Base-by-base conservation (phyloP, 768 basidiomycete species). In the Cubamyces lactineus region DNA sequence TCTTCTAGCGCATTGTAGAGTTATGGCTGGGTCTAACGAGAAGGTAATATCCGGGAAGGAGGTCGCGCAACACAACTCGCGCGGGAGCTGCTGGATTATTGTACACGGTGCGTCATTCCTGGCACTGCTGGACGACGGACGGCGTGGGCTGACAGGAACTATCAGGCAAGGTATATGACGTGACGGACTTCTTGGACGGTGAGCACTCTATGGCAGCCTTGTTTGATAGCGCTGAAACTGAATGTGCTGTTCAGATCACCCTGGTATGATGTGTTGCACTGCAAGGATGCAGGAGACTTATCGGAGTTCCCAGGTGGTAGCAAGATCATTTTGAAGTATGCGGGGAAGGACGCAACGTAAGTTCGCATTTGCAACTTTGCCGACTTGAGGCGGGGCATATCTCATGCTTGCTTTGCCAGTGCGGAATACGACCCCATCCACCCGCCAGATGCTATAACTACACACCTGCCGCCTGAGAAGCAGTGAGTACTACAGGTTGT, bases 341-440 rank as follows among this genome's bases (percentile, higher is more conserved):
- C 82, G 0, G 84, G 84, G 9, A 81, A 77, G 67, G 84, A 82
- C 62, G 81, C 80, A 23, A 77, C 75, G 72, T 74, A 50, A 52
- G 72, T n/a, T 11, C 7, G 19, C 5, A n/a, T 19, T 7, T 2
- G 23, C 38, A 24, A 3, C 11, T 9, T 1, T 21, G 28, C 17
- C 11, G 0, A 19, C n/a, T 19, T 21, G 11, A 21, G 11, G 11
- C 11, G 34, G 34, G 11, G 12, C 34, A 21, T 16, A 26, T 1
- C 9, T 3, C 12, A 6, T 7, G 0, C 5, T 11, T 5, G 47
- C 13, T 24, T 12, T 1, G 8, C 8, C 48, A 75, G 73, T 12
- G 71, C 67, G 63, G 92, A 90, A 75, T 94, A 94, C 65, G 93
- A 93, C 24, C 90, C 91, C 1, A 92, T 97, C 52, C 95, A 96